phyloP scores from a whole-genome alignment of 176 grass and related monocot species.

The Rhynchospora pubera region DNA sequence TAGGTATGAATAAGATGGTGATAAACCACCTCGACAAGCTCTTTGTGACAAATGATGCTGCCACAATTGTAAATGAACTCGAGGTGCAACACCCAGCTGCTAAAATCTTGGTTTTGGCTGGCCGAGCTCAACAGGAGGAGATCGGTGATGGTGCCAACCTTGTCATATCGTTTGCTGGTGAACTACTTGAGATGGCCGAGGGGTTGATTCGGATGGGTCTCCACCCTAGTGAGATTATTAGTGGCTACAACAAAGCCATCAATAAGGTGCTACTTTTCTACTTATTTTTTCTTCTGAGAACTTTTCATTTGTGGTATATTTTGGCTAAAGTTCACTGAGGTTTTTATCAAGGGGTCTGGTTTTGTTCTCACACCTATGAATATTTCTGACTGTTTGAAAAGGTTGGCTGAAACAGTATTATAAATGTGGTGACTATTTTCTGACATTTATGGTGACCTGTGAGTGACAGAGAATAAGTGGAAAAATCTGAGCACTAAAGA shows the following conservation, averaged over 20 bases:
- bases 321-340: not conserved
- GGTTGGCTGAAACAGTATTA: too few relatives aligned
- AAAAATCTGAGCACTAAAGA: not conserved
- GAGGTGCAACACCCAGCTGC: slow-evolving; percentile 92
- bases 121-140: slow-evolving; percentile 81
- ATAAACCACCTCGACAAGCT: slow-evolving; percentile 90
- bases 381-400: too few relatives aligned
- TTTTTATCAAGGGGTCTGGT: not conserved
- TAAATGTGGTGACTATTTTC: too few relatives aligned
- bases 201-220: slow-evolving; percentile 94
- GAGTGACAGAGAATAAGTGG: not conserved
- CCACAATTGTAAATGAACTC: slow-evolving; percentile 75
- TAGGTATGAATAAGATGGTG: slow-evolving; percentile 99
- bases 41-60: slow-evolving; percentile 72
- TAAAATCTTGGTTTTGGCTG: slow-evolving; percentile 72
- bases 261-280: slow-evolving; percentile 43
- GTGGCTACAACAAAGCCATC: slow-evolving; percentile 78
- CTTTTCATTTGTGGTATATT: not conserved
- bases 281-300: not conserved
- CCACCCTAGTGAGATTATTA: slow-evolving; percentile 94
- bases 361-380: too few relatives aligned
- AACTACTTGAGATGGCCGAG: slow-evolving; percentile 79
- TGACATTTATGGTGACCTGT: not conserved
- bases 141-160: slow-evolving; percentile 87
- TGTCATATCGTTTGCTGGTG: slow-evolving; percentile 82